These are phyloP conservation scores for Priceomyces melissophilus DNA, from an alignment of 805 yeast species.

Conservation along the genomic window DNA sequence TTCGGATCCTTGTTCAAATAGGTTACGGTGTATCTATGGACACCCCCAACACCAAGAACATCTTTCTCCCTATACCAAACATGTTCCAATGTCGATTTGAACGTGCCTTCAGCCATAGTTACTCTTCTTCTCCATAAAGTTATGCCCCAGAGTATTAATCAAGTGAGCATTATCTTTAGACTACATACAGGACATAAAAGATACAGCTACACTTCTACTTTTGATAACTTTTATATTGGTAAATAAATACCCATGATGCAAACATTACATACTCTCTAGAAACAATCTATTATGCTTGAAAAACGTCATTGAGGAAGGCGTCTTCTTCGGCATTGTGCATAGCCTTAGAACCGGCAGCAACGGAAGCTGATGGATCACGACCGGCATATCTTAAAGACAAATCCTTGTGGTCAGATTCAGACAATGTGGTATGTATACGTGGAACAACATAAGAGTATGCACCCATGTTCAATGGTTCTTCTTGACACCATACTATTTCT, in stretches of 20 bases:
- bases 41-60: constrained; percentile 35
- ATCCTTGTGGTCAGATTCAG: constrained; percentile 68
- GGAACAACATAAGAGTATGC: constrained; percentile 77
- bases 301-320: constrained; percentile 77
- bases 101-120: no score
- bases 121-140: no score
- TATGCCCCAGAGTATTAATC: no score
- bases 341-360: constrained; percentile 94
- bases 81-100: no score
- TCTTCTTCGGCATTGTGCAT: constrained; percentile 88
- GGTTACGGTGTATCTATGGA: constrained; percentile 29
- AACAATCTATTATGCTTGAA: constrained; percentile 23
- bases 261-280: no score
- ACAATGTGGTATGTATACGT: constrained; percentile 73
- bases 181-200: no score
- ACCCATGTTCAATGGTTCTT: constrained; percentile 98
- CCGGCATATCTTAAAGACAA: constrained; percentile 80
- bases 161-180: no score
- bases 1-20: constrained; percentile 19
- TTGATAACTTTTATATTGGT: no score
- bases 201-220: no score
- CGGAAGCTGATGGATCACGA: constrained; percentile 96
- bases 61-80: constrained; percentile 38
- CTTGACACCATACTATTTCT: constrained; percentile 96
- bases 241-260: no score